Evolutionary conservation across 2,329 filamentous ascomycete species (phyloP), one percentile per base, ranked within the genome.

Genomic region (Orbilia oligospora): DNA sequence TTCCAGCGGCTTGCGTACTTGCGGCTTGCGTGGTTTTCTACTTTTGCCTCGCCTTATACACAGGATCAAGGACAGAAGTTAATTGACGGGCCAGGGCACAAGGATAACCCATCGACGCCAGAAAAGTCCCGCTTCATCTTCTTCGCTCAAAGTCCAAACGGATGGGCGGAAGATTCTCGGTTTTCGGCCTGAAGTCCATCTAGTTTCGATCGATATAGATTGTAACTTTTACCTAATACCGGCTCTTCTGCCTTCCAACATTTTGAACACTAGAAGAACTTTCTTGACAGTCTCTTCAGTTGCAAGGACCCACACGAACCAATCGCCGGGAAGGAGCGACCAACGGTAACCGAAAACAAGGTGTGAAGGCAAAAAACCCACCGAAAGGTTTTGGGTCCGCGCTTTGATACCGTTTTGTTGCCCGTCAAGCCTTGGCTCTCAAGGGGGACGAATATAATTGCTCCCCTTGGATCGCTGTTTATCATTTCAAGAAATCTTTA

Each of bases 11-110:
- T 68, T 77, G 73, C 67, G 73, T 68, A 68, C 41, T 65, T 76
- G 65, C 72, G 66, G 56, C 72, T 76, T 76, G 72, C 72, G 72
- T 76, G 72, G 72, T 77, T 77, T 77, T 77, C 44, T 56, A 20
- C 33, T 44, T 41, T 49, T 27, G 33, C 30, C 46, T 64, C 46
- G 55, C 30, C 64, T 68, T 44, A 24, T 68, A 61, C 55, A 61
- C n/a, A 46, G 18, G 16, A 30, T 3, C 27, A 30, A 30, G 27
- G n/a, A n/a, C n/a, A n/a, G n/a, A n/a, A n/a, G n/a, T n/a, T n/a
- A n/a, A n/a, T 61, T 22, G 55, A 61, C 38, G 22, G 51, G 24
- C 53, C 58, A 61, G 71, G 71, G 63, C 38, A 18, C 48, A 53
- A 44, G 48, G 36, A 44, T 55, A 20, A 5, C 36, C 36, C 48